Percentiles rank a stretch among this genome's conserved stretches.
Evolutionary conservation across 805 yeast genomes (phyloP).

Genomic region (Blastobotrys terrestris): DNA sequence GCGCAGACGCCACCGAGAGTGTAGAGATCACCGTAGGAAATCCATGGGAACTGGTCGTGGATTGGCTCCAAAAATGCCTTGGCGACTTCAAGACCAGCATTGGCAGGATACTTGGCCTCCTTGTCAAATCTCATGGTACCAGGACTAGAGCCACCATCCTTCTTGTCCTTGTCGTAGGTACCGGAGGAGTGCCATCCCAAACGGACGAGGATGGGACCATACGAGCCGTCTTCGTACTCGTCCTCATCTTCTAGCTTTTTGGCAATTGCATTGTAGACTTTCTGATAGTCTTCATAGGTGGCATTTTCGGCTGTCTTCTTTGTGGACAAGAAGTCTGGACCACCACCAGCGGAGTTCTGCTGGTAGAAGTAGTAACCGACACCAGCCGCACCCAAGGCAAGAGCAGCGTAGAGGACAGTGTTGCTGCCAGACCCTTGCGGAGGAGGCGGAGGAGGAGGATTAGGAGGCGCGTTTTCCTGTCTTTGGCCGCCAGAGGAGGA

Average conservation of each 20-base stretch:
- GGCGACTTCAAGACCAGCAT: conserved; percentile 58
- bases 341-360: conserved; percentile 25
- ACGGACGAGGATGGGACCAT: conserved; percentile 68
- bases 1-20: conserved; percentile 77
- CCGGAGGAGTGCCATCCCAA: conserved; percentile 80
- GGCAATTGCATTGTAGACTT: conserved; percentile 75
- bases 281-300: conserved; percentile 54
- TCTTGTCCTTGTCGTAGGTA: conserved; percentile 52
- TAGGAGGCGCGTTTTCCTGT: background rate
- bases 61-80: conserved; percentile 52
- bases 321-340: conserved; percentile 28
- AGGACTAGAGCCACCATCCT: conserved; percentile 51
- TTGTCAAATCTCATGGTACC: conserved; percentile 54
- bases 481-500: conserved; percentile 1
- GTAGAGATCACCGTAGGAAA: conserved; percentile 73
- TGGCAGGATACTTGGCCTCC: conserved; percentile 52
- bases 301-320: conserved; percentile 28
- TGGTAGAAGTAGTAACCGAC: conserved; percentile 29
- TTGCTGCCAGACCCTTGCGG: conserved; percentile 3
- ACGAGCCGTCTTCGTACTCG: conserved; percentile 57
- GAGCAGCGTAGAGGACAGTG: conserved; percentile 9
- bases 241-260: conserved; percentile 39
- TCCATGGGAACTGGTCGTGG: conserved; percentile 56
- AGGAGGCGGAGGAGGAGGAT: conserved; percentile 14
- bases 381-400: conserved; percentile 23